Conservation (phyloP, 495 filamentous ascomycete species). For the Podospora pseudocomata region DNA sequence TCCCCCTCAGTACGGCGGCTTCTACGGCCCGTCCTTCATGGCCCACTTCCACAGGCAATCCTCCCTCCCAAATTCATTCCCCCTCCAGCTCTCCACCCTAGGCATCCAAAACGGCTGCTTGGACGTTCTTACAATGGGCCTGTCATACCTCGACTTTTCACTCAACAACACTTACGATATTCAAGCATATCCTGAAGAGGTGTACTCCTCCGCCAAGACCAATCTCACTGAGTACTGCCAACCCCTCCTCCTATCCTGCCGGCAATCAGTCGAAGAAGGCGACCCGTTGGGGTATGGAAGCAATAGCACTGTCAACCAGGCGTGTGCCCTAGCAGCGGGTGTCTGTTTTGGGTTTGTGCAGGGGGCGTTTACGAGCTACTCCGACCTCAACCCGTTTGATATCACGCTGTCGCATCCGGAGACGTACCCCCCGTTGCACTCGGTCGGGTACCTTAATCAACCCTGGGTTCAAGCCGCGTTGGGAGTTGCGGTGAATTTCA, state of each 20-base stretch:
- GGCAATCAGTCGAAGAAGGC: slow-evolving; percentile 34
- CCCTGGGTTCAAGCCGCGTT: slow-evolving; percentile 49
- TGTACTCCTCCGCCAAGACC: slow-evolving; percentile 43
- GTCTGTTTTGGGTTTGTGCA: slow-evolving; percentile 5
- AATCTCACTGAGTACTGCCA: slow-evolving; percentile 45
- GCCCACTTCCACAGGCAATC: slow-evolving; percentile 43
- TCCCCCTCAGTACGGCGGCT: slow-evolving; percentile 33
- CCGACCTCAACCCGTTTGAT: slow-evolving; percentile 4
- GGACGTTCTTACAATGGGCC: slow-evolving; percentile 61
- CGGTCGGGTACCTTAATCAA: slow-evolving; percentile 1
- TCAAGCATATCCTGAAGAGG: slow-evolving; percentile 37
- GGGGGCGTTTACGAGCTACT: background rate
- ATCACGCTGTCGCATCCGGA: background rate
- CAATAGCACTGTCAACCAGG: slow-evolving; percentile 8
- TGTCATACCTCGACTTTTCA: slow-evolving; percentile 64
- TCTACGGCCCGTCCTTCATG: slow-evolving; percentile 45
- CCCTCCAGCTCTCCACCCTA: slow-evolving; percentile 53
- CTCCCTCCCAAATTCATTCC: slow-evolving; percentile 41
- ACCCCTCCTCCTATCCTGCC: slow-evolving; percentile 47
- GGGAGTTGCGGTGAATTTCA: slow-evolving; percentile 56
- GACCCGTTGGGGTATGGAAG: slow-evolving; percentile 1
- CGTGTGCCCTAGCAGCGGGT: background rate
- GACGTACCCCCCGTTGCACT: background rate
- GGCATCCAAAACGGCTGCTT: slow-evolving; percentile 70
- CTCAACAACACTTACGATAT: slow-evolving; percentile 74